phyloP scores from a whole-genome alignment of 2,329 filamentous ascomycete genomes.

The Xylaria sp. region DNA sequence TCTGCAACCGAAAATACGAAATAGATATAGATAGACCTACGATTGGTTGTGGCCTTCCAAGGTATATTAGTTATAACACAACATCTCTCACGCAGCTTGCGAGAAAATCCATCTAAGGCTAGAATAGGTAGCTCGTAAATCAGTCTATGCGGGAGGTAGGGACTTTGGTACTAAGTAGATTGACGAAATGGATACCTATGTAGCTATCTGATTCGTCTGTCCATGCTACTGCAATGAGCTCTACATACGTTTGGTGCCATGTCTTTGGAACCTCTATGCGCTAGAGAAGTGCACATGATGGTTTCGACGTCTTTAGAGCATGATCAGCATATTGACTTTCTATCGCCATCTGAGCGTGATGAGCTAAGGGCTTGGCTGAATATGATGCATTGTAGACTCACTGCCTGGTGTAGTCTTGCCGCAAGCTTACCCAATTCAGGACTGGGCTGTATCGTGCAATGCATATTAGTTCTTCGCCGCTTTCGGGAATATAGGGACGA shows the following conservation, averaged over 20 bases:
- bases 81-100: background rate
- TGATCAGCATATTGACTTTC: constrained; percentile 21
- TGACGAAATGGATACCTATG: constrained; percentile 19
- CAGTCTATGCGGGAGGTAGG: background rate
- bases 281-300: constrained; percentile 19
- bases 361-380: constrained; percentile 6
- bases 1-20: background rate
- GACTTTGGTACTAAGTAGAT: constrained; percentile 10
- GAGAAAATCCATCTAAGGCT: background rate
- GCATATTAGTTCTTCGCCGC: constrained; percentile 19
- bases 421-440: constrained; percentile 2
- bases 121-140: background rate
- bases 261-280: background rate
- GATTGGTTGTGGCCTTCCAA: background rate
- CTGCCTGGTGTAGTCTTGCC: constrained; percentile 22
- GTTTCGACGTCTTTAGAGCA: constrained; percentile 29
- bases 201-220: constrained; percentile 26
- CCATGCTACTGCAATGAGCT: background rate
- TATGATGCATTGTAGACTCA: constrained; percentile 27
- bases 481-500: constrained; percentile 22
- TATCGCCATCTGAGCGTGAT: constrained; percentile 14
- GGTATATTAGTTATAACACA: background rate
- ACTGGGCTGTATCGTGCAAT: constrained; percentile 6
- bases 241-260: constrained; percentile 22
- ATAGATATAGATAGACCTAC: background rate